Base-by-base conservation (phyloP, 2,329 filamentous ascomycete genomes). In the Thelonectria blattea region DNA sequence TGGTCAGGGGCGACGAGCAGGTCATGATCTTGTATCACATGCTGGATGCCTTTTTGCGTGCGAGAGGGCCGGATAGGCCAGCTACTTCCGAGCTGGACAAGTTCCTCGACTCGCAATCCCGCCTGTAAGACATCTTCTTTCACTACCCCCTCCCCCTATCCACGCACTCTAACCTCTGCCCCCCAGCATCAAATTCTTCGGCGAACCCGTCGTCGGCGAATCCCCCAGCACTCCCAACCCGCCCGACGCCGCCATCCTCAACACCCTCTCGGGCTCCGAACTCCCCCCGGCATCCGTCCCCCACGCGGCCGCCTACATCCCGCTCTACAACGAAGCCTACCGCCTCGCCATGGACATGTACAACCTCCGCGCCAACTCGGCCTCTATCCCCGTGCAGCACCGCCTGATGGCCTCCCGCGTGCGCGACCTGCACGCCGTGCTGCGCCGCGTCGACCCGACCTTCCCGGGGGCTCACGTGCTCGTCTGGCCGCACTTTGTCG, bases 1-100 rank as follows among this genome's bases (percentile, higher is more conserved):
- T 61, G 5, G 51, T 61, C 10, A 47, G 54, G 8, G 59, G 59
- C 14, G 59, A 61, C 32, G 59, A 61, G 55, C 59, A 61, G 48
- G 55, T 61, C 54, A 61, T 61, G 59, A 61, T 61, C 2, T 14
- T 61, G 20, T 61, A 61, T 22, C 59, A 61, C 34, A 61, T 61
- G 59, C 55, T 61, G 24, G 59, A 61, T 47, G 59, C 59, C 3
- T 54, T 61, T 24, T 30, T 61, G 50, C 54, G 59, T 5, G 46
- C 59, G 3, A 46, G 59, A 22, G 47, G 52, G 11, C 43, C 32
- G 5, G 12, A 49, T n/a, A 14, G 49, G 18, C 53, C n/a, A 1
- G n/a, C 45, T 6, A 41, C 22, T 4, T 58, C 54, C 2, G 54
- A 48, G 15, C 47, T 61, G 0, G 43, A 32, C 15, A 37, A n/a